phyloP scores from a whole-genome alignment of 257 asterid genomes.

The Vinca minor region DNA sequence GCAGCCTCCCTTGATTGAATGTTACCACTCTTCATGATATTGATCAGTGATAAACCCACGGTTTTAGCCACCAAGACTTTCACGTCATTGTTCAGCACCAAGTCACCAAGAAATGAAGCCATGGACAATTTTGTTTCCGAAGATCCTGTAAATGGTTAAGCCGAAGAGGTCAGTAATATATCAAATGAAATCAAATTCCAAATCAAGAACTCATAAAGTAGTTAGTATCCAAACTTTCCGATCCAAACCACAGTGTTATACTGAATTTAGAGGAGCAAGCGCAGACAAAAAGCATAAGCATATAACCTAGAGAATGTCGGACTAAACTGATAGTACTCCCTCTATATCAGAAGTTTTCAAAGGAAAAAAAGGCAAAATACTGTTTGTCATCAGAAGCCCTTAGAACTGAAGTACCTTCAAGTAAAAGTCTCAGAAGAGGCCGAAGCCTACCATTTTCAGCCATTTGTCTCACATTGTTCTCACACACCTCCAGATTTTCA shows the following conservation, averaged over 20 bases:
- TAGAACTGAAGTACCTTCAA: constrained; percentile 55
- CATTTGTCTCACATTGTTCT: constrained; percentile 92
- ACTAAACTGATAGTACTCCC: too few relatives aligned
- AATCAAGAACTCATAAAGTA: background rate
- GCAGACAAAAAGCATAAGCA: background rate
- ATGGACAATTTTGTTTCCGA: constrained; percentile 74
- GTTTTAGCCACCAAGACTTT: constrained; percentile 68
- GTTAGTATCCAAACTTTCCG: background rate
- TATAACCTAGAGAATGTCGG: too few relatives aligned
- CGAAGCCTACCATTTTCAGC: constrained; percentile 78
- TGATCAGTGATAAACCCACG: constrained; percentile 70
- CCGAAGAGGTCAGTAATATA: background rate
- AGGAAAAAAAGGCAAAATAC: background rate
- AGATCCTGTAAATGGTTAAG: constrained; percentile 45
- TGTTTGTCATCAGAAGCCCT: background rate
- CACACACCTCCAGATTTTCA: constrained; percentile 67
- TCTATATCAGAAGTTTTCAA: too few relatives aligned
- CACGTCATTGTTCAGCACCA: constrained; percentile 64
- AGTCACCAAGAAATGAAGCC: constrained; percentile 84
- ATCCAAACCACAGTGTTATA: too few relatives aligned
- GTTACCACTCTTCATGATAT: constrained; percentile 53
- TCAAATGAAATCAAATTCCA: background rate
- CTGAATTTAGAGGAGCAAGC: background rate
- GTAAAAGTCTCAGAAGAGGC: constrained; percentile 72
- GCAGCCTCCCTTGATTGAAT: constrained; percentile 74